Percentiles rank a stretch among this genome's conserved stretches.
phyloP scores from a whole-genome alignment of 805 yeast genomes.

The Peterozyma xylosa region DNA sequence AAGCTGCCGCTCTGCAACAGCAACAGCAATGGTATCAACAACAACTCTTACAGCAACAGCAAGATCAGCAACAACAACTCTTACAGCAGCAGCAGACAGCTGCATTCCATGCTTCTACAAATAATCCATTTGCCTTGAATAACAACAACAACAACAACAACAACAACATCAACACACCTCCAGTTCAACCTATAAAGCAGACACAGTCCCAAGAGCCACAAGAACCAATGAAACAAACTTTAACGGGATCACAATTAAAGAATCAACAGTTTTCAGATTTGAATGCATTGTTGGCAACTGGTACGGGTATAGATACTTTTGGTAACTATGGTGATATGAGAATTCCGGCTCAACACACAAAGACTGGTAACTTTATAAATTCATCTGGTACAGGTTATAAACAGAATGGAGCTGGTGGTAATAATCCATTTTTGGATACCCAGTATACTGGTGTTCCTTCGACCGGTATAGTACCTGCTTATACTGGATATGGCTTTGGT shows the following conservation, averaged over 20 bases:
- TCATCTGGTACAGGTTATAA: slow-evolving; percentile 82
- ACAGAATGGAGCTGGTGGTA: slow-evolving; percentile 33
- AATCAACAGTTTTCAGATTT: slow-evolving; percentile 61
- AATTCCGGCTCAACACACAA: slow-evolving; percentile 90
- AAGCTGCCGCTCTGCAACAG: slow-evolving; percentile 30
- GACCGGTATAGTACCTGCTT: slow-evolving; percentile 62
- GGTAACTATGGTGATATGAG: slow-evolving; percentile 81
- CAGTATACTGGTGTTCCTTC: slow-evolving; percentile 72
- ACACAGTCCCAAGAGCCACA: slow-evolving; percentile 23
- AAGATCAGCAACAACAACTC: slow-evolving; percentile 30
- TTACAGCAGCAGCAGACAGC: slow-evolving; percentile 30
- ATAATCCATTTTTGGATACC: slow-evolving; percentile 53
- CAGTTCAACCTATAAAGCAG: slow-evolving; percentile 13
- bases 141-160: slow-evolving; percentile 22
- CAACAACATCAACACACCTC: slow-evolving; percentile 22
- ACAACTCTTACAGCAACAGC: slow-evolving; percentile 30
- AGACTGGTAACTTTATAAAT: slow-evolving; percentile 71
- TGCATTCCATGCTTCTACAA: slow-evolving; percentile 64
- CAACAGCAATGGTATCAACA: slow-evolving; percentile 24
- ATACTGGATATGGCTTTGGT: slow-evolving; percentile 94
- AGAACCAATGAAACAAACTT: slow-evolving; percentile 34
- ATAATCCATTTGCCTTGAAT: slow-evolving; percentile 67
- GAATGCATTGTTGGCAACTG: slow-evolving; percentile 71
- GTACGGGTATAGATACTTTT: slow-evolving; percentile 90
- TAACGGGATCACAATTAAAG: slow-evolving; percentile 46